A percentile compares a stretch with the other conserved stretches of the same genome.
Evolutionary conservation across 345 rosid genomes (phyloP).

Genomic region (Populus euphratica): DNA sequence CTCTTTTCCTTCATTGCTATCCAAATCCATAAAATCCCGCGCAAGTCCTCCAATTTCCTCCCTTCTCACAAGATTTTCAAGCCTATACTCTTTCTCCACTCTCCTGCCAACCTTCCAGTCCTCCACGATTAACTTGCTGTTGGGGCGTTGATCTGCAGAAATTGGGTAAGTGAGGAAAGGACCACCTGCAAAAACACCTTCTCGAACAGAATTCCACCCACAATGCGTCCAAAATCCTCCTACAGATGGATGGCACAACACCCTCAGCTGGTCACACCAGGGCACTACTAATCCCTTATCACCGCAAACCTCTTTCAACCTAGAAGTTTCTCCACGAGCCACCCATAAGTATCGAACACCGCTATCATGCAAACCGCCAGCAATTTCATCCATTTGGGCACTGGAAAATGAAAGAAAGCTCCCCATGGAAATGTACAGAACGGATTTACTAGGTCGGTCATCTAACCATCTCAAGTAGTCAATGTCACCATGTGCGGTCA

Average conservation of each 20-base stretch:
- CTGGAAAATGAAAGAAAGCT: conserved; percentile 9
- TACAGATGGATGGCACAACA: conserved; percentile 8
- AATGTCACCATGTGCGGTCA: too few relatives aligned
- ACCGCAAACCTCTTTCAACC: conserved; percentile 4
- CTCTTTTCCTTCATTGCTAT: conserved; percentile 25
- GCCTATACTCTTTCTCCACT: conserved; percentile 1
- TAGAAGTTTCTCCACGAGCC: background rate
- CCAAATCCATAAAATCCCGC: conserved; percentile 13
- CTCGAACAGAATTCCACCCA: conserved; percentile 14
- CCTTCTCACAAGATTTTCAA: conserved; percentile 22
- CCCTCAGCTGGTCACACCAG: conserved; percentile 25
- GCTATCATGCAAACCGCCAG: background rate
- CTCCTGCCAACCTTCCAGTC: conserved; percentile 16
- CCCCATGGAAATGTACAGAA: conserved; percentile 10
- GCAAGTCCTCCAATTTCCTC: conserved; percentile 29
- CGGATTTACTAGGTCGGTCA: background rate
- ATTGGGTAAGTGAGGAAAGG: conserved; percentile 9
- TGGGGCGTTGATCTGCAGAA: background rate
- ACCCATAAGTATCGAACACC: conserved; percentile 7
- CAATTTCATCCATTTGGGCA: conserved; percentile 15
- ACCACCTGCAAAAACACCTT: conserved; percentile 5
- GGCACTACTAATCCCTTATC: conserved; percentile 12
- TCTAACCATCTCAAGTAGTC: conserved; percentile 8
- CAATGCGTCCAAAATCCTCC: conserved; percentile 18
- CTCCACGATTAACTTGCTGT: background rate